Conservation (phyloP, 176 grass and related monocot genomes). For the Cymbopogon citratus region DNA sequence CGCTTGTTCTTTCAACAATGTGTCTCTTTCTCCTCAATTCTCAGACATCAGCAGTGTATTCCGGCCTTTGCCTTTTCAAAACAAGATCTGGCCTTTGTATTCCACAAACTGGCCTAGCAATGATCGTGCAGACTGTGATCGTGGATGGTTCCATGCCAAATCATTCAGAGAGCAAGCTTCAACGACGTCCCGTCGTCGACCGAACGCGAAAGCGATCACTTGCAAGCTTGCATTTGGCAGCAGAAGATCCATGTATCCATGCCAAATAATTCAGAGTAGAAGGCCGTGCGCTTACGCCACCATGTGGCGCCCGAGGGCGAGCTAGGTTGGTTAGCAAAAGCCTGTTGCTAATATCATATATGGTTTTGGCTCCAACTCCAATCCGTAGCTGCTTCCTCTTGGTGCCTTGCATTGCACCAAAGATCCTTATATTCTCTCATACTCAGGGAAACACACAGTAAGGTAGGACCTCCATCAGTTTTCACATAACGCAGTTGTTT, state of each 20-base stretch:
- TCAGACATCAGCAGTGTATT: too few species aligned
- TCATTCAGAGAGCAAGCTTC: too few species aligned
- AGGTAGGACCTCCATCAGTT: not conserved
- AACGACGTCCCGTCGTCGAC: not conserved
- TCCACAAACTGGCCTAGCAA: too few species aligned
- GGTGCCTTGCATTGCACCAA: conserved; percentile 6
- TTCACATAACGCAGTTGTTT: conserved; percentile 14
- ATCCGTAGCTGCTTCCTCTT: conserved; percentile 17
- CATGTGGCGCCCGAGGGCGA: not conserved
- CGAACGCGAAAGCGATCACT: not conserved
- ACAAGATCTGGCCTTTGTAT: too few species aligned
- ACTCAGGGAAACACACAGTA: not conserved
- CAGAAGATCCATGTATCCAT: not conserved
- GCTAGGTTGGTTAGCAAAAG: not conserved
- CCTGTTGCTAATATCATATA: not conserved
- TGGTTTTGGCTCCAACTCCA: not conserved
- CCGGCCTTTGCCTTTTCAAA: too few species aligned
- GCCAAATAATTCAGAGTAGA: conserved; percentile 20
- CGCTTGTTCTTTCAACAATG: too few species aligned
- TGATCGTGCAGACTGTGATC: not conserved
- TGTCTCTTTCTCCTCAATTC: too few species aligned
- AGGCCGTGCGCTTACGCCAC: not conserved
- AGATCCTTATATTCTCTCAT: not conserved
- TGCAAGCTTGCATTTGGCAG: not conserved
- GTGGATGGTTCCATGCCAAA: too few species aligned